Conservation (phyloP, 2,329 filamentous ascomycete genomes). For the Dactylellina parvicollis region DNA sequence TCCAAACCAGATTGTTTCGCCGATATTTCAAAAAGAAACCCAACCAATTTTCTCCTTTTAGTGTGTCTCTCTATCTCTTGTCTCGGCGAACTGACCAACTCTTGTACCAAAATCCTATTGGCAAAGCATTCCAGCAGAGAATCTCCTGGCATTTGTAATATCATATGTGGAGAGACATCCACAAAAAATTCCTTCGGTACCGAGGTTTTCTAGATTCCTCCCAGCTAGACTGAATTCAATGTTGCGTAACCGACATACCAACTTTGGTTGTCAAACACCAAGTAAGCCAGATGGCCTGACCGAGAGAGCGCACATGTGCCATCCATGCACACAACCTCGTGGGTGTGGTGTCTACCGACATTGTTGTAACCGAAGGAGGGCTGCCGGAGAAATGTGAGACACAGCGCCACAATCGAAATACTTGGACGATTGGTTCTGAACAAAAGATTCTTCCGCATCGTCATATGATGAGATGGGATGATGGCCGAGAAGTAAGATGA, state of each 20-base stretch:
- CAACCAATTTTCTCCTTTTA: conserved; percentile 1
- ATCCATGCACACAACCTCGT: background rate
- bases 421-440: conserved; percentile 10
- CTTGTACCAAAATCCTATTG: conserved; percentile 16
- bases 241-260: conserved; percentile 23
- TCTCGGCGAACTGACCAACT: conserved; percentile 18
- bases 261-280: conserved; percentile 2
- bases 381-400: background rate
- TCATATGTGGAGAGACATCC: conserved; percentile 12
- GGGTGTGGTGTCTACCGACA: conserved; percentile 4
- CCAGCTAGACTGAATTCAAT: conserved; percentile 14
- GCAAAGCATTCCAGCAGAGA: background rate
- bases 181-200: conserved; percentile 1
- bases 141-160: conserved; percentile 22
- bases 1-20: conserved; percentile 30
- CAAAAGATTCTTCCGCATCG: background rate
- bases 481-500: background rate
- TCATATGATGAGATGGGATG: conserved; percentile 11
- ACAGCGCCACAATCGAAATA: conserved; percentile 10
- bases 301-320: background rate
- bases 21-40: conserved; percentile 13
- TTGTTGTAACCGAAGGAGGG: conserved; percentile 8
- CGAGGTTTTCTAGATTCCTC: conserved; percentile 1
- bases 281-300: conserved; percentile 13
- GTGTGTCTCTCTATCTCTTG: conserved; percentile 25